Base-by-base conservation (phyloP, 192 early-diverging fungal species). In the Spizellomyces punctatus region DNA sequence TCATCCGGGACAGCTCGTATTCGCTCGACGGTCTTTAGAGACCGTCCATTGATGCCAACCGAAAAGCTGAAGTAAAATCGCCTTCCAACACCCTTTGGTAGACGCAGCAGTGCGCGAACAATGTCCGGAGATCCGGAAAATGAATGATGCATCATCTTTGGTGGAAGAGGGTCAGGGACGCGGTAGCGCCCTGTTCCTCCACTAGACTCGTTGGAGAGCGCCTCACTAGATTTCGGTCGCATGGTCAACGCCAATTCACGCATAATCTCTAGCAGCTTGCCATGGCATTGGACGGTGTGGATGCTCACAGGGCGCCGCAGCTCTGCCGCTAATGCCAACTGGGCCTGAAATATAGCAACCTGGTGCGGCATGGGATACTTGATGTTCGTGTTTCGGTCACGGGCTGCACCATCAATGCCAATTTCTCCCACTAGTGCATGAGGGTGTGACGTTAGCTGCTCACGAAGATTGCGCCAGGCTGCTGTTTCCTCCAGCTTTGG, bases 11-110 rank as follows among this genome's bases (percentile, higher is more conserved):
- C 89, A 5, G 79, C 83, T 49, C 69, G 62, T 45, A 98, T 91
- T 44, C 89, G 82, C 67, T 91, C 82, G 17, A 67, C 75, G 61
- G 87, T 58, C 59, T 89, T 87, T 8, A 75, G 66, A 47, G 82
- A 83, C 49, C 93, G 82, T 21, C 83, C 87, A 64, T 94, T 94
- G 73, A 98, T 91, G 59, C 85, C 75, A 41, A 81, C 69, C 8
- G 92, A 94, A 80, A 95, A 94, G 17, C 87, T 89, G 66, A 94
- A 89, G 63, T 90, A 98, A 3, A 93, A 78, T 12, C 83, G 76
- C 58, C 54, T 47, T 59, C 69, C 64, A 19, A 74, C 56, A 61
- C 74, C 47, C 72, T 60, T 54, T 14, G 73, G 73, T 60, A 82
- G 73, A 50, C 78, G 70, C 5, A 81, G 47, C 22, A 92, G 81